Evolutionary conservation across 2,329 filamentous ascomycete species (phyloP), one percentile per base, ranked within the genome.

Genomic region (Zymoseptoria passerinii): DNA sequence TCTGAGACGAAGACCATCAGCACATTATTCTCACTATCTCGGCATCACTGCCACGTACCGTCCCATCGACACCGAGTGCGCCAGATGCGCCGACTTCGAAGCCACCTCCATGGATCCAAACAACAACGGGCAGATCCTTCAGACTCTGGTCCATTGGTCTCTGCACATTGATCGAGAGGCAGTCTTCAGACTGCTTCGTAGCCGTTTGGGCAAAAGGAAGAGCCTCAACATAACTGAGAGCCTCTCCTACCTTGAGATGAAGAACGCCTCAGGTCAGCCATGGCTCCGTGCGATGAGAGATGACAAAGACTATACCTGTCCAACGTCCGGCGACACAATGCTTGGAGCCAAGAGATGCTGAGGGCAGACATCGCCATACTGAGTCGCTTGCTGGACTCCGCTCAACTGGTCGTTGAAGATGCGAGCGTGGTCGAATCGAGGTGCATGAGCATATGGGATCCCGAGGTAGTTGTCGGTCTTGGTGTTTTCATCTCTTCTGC

Each of bases 81-180:
- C 49, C 53, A 29, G 53, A 52, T 18, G 53, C 35, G 10, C 61
- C 59, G 10, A 56, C 54, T 54, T 63, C 59, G 20, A 63, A 75
- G 1, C 71, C 71, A 13, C 76, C 76, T 3, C 76, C 75, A 55
- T 76, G 75, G 53, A 78, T 76, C 74, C 75, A 78, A 57, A 77
- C 73, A 1, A 78, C 62, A 0, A 78, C 75, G 0, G 77, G 76
- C 1, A 78, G 68, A 35, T 75, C 74, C 8, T 29, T 51, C 48
- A 60, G 29, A 29, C n/a, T 54, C 52, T 57, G 48, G 23, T 57
- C 55, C 23, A 57, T 56, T 10, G 56, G 56, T 13, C 58, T 52
- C 35, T 55, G 54, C 9, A 86, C 76, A 61, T 84, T 85, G 59
- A 86, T 72, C 35, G 79, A 82, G 2, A 86, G 74, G 59, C 83